Conservation (phyloP, 2,329 filamentous ascomycete genomes). For the Claviceps paspali region DNA sequence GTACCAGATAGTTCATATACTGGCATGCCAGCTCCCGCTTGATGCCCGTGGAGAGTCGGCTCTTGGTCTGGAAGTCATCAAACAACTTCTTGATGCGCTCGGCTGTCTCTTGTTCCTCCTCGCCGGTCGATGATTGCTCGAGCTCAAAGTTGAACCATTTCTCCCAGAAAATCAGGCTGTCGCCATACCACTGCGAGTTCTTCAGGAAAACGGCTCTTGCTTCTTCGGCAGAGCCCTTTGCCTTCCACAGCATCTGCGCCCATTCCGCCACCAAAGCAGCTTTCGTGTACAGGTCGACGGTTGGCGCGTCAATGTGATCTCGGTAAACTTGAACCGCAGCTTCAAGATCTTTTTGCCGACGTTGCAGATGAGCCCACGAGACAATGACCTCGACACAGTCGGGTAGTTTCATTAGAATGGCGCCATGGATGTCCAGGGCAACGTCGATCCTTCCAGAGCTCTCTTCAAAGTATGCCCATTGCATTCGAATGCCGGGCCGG, state of each 20-base stretch:
- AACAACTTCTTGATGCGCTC: slow-evolving; percentile 70
- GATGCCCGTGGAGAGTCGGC: slow-evolving; percentile 47
- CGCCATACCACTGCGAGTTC: slow-evolving; percentile 70
- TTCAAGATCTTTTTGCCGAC: slow-evolving; percentile 69
- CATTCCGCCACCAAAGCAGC: slow-evolving; percentile 79
- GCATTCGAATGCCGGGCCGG: slow-evolving; percentile 65
- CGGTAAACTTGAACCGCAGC: slow-evolving; percentile 75
- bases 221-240: slow-evolving; percentile 64
- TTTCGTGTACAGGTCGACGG: slow-evolving; percentile 64
- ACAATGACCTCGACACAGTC: slow-evolving; percentile 77
- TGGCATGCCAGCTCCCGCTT: slow-evolving; percentile 62
- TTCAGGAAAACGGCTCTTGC: slow-evolving; percentile 71
- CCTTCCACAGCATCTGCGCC: slow-evolving; percentile 76
- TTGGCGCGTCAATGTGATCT: slow-evolving; percentile 57
- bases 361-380: slow-evolving; percentile 73
- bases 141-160: slow-evolving; percentile 83
- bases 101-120: slow-evolving; percentile 49
- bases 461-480: slow-evolving; percentile 93
- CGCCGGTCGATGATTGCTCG: slow-evolving; percentile 55
- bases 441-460: slow-evolving; percentile 60
- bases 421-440: slow-evolving; percentile 70
- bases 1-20: slow-evolving; percentile 74
- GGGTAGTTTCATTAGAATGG: slow-evolving; percentile 61
- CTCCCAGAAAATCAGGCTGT: slow-evolving; percentile 80
- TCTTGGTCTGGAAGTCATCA: slow-evolving; percentile 58